A percentile compares a stretch with the other conserved stretches of the same genome.
phyloP scores from a whole-genome alignment of 2,329 filamentous ascomycete species.

The Trichoderma atrobrunneum region DNA sequence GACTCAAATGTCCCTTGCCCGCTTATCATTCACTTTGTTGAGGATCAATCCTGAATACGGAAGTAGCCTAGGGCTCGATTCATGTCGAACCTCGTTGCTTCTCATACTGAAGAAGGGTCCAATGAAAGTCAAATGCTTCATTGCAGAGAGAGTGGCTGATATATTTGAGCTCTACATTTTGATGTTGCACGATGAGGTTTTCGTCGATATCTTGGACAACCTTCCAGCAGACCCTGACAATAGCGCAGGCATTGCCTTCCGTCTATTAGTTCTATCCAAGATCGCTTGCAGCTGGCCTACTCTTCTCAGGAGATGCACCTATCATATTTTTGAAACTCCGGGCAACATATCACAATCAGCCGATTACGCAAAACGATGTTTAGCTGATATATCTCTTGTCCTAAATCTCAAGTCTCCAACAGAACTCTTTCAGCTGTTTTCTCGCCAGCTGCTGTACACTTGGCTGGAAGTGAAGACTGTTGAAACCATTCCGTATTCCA shows the following conservation, averaged over 20 bases:
- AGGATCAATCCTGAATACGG: conserved; percentile 66
- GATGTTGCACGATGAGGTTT: conserved; percentile 76
- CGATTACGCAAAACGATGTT: conserved; percentile 69
- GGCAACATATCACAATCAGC: conserved; percentile 65
- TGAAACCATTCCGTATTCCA: conserved; percentile 73
- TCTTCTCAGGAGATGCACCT: conserved; percentile 79
- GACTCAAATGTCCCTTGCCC: conserved; percentile 64
- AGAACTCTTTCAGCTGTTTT: conserved; percentile 78
- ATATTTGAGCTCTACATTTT: conserved; percentile 83
- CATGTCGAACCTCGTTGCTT: conserved; percentile 68
- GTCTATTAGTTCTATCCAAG: conserved; percentile 71
- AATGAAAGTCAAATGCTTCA: conserved; percentile 71
- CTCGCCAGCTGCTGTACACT: conserved; percentile 84
- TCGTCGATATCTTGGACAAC: conserved; percentile 76
- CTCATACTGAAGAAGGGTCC: conserved; percentile 64
- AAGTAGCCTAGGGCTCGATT: conserved; percentile 54
- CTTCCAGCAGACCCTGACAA: conserved; percentile 71
- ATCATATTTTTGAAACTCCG: conserved; percentile 90
- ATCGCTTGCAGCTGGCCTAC: conserved; percentile 84
- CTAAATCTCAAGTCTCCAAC: conserved; percentile 64
- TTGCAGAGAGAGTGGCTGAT: conserved; percentile 65
- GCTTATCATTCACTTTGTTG: conserved; percentile 68
- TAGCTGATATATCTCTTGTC: conserved; percentile 62
- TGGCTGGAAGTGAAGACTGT: conserved; percentile 73
- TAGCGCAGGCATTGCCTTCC: conserved; percentile 79